Conservation (phyloP, 2,329 filamentous ascomycete genomes). For the Arthrobotrys pseudoclavata region DNA sequence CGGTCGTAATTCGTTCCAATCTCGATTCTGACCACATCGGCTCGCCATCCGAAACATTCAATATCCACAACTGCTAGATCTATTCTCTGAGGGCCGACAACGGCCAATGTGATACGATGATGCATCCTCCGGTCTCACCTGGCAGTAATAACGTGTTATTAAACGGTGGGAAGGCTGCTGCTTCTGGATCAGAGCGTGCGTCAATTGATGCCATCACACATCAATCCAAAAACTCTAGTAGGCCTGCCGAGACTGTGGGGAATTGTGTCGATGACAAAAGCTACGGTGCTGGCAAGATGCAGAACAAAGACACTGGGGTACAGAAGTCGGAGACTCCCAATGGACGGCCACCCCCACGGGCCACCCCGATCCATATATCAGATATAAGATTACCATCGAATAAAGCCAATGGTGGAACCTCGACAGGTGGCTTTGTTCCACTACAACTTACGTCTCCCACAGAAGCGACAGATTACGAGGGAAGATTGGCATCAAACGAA, state of each 20-base stretch:
- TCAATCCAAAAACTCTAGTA: conserved; percentile 40
- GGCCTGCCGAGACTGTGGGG: conserved; percentile 57
- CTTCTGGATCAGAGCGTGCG: conserved; percentile 46
- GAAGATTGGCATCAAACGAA: conserved; percentile 15
- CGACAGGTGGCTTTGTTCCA: conserved; percentile 55
- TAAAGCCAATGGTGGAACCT: conserved; percentile 37
- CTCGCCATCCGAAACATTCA: conserved; percentile 25
- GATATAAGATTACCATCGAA: conserved; percentile 47
- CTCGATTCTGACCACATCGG: conserved; percentile 16
- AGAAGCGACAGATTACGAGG: conserved; percentile 43
- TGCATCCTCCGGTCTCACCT: conserved; percentile 59
- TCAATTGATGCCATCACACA: conserved; percentile 50
- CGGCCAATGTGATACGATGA: conserved; percentile 59
- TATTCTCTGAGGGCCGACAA: conserved; percentile 50
- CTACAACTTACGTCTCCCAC: conserved; percentile 58
- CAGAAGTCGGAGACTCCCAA: conserved; percentile 41
- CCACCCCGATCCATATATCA: conserved; percentile 44
- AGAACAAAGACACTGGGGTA: conserved; percentile 44
- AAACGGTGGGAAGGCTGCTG: conserved; percentile 51
- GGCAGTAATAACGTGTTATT: conserved; percentile 58
- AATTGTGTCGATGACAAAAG: conserved; percentile 51
- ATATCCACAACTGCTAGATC: conserved; percentile 38
- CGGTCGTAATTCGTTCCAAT: conserved; percentile 45
- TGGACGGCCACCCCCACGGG: conserved; percentile 50
- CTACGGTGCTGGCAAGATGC: conserved; percentile 52